Evolutionary conservation across 2,329 filamentous ascomycete genomes (phyloP).

Genomic region (Zalaria sp.): DNA sequence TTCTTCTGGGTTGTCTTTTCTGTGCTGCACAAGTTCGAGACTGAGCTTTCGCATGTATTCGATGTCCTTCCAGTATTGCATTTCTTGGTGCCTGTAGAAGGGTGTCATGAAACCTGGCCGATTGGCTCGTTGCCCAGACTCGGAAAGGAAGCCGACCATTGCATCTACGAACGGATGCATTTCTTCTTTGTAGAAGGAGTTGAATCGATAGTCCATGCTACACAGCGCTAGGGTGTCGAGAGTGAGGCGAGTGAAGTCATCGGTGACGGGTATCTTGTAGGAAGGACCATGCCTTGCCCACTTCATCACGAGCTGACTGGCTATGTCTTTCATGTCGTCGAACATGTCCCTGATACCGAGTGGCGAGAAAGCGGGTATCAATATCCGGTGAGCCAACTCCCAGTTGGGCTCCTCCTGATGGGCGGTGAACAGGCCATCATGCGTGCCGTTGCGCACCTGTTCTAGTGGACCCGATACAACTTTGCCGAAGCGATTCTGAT

Average conservation of each 20-base stretch:
- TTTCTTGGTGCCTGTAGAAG: constrained; percentile 28
- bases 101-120: constrained; percentile 27
- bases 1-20: constrained; percentile 37
- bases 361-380: constrained; percentile 34
- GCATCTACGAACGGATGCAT: constrained; percentile 57
- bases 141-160: constrained; percentile 50
- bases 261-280: constrained; percentile 43
- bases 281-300: constrained; percentile 30
- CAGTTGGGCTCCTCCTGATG: constrained; percentile 24
- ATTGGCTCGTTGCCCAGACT: constrained; percentile 37
- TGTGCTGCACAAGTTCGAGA: constrained; percentile 44
- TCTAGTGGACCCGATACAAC: constrained; percentile 34
- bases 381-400: constrained; percentile 25
- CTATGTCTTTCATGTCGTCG: constrained; percentile 21
- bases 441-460: constrained; percentile 43
- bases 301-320: constrained; percentile 18
- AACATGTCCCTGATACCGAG: constrained; percentile 30
- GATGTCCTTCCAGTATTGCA: constrained; percentile 42
- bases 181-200: constrained; percentile 55
- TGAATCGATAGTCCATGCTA: constrained; percentile 60
- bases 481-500: constrained; percentile 42
- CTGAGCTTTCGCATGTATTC: constrained; percentile 40
- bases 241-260: constrained; percentile 59
- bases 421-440: constrained; percentile 26
- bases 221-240: constrained; percentile 60